phyloP scores from a whole-genome alignment of 1,284 basidiomycete genomes.

The Leccinum cinnamomeum region DNA sequence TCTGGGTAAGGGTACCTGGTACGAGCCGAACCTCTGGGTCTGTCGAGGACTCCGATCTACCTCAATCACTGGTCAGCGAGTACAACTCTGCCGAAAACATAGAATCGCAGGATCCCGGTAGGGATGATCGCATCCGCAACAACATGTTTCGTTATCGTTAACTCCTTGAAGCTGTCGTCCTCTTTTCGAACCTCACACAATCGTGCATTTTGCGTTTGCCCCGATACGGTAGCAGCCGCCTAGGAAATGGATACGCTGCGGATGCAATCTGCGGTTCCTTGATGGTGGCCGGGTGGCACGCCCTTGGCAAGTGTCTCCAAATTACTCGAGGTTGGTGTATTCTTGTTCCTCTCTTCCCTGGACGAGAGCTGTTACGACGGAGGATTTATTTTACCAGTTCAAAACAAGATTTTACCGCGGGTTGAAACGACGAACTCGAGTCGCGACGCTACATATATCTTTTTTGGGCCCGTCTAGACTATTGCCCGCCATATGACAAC shows the following conservation, averaged over 20 bases:
- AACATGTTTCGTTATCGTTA: not conserved
- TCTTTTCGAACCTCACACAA: not conserved
- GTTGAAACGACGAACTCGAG: not conserved
- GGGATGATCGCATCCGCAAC: not conserved
- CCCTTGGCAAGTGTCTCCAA: not conserved
- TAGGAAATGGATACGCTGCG: not conserved
- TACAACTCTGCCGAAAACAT: not conserved
- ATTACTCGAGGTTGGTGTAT: not conserved
- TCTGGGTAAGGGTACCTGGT: conserved; percentile 2
- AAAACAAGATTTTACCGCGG: not conserved
- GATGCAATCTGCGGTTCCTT: conserved; percentile 1
- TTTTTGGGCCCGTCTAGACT: not conserved
- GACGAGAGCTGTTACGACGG: not conserved
- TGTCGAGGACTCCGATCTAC: conserved; percentile 1
- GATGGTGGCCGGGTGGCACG: conserved; percentile 1
- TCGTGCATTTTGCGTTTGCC: not conserved
- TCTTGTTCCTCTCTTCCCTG: not conserved
- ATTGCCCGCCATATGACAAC: not conserved
- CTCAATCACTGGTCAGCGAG: conserved; percentile 3
- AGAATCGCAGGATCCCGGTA: not conserved
- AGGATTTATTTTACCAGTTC: not conserved
- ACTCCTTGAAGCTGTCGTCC: not conserved
- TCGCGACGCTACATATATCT: not conserved
- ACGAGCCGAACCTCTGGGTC: not conserved
- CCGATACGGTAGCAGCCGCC: not conserved